phyloP scores from a whole-genome alignment of 108 stramenopile genomes.

The Craspedostauros australis region DNA sequence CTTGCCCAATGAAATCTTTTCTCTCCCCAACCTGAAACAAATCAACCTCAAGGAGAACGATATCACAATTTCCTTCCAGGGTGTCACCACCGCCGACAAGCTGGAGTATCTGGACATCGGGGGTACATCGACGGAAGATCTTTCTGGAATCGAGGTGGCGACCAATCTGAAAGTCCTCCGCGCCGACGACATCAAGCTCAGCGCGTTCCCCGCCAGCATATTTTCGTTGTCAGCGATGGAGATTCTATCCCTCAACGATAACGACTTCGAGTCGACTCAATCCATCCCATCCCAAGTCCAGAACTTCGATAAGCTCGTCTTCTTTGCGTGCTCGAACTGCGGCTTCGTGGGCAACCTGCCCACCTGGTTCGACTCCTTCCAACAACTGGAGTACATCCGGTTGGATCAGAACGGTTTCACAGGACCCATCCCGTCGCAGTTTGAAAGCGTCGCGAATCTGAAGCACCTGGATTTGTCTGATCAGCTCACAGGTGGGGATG shows the following conservation, averaged over 20 bases:
- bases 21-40: conserved; percentile 24
- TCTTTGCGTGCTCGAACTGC: conserved; percentile 16
- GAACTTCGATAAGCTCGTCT: conserved; percentile 4
- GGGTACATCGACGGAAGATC: conserved; percentile 19
- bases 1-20: conserved; percentile 12
- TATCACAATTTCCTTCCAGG: conserved; percentile 53
- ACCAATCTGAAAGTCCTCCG: conserved; percentile 42
- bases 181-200: conserved; percentile 51
- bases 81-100: conserved; percentile 39
- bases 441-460: conserved; percentile 24
- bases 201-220: conserved; percentile 20
- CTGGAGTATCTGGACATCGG: conserved; percentile 32
- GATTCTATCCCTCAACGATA: conserved; percentile 20
- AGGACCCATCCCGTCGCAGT: conserved; percentile 38
- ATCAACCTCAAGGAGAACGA: conserved; percentile 42
- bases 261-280: conserved; percentile 10
- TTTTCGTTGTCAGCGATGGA: conserved; percentile 13
- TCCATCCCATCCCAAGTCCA: conserved; percentile 8
- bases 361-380: conserved; percentile 8
- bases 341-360: conserved; percentile 24
- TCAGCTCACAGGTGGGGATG: conserved; percentile 18
- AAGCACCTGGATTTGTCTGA: conserved; percentile 32
- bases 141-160: conserved; percentile 41
- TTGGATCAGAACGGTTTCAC: conserved; percentile 32
- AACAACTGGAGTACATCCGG: conserved; percentile 7